phyloP scores from a whole-genome alignment of 768 basidiomycete genomes.

The Tephrocybe sp. region DNA sequence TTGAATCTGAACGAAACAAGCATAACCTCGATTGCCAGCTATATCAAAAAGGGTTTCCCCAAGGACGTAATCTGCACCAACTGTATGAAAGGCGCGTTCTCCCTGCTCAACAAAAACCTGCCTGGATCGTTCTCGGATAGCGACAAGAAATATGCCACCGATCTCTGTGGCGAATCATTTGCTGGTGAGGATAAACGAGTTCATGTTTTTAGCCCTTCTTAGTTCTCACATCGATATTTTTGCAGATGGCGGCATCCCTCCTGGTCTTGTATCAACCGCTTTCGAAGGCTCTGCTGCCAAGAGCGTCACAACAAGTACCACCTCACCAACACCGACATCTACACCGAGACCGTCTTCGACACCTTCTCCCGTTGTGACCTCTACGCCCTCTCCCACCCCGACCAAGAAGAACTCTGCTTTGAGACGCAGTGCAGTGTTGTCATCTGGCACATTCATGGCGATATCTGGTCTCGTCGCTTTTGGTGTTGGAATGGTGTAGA shows the following conservation, averaged over 20 bases:
- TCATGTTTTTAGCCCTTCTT: not conserved
- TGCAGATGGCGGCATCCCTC: constrained; percentile 22
- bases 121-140: constrained; percentile 27
- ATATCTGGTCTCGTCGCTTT: constrained; percentile 11
- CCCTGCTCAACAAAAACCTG: constrained; percentile 27
- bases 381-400: constrained; percentile 2
- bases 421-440: constrained; percentile 1
- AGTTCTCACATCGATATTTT: not conserved
- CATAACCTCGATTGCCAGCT: constrained; percentile 22
- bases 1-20: constrained; percentile 25
- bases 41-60: constrained; percentile 24
- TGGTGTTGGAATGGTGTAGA: constrained; percentile 2
- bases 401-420: constrained; percentile 14
- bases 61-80: constrained; percentile 40
- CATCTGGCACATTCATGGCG: constrained; percentile 6
- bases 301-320: not conserved
- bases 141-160: constrained; percentile 20
- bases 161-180: constrained; percentile 41
- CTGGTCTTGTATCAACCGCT: constrained; percentile 14
- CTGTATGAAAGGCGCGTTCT: constrained; percentile 46
- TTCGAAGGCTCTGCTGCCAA: not conserved
- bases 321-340: constrained; percentile 2
- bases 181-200: constrained; percentile 29
- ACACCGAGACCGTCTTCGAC: constrained; percentile 5
- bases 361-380: not conserved